Evolutionary conservation across 495 filamentous ascomycete species (phyloP).

Genomic region (Astrothelium macrocarpum): DNA sequence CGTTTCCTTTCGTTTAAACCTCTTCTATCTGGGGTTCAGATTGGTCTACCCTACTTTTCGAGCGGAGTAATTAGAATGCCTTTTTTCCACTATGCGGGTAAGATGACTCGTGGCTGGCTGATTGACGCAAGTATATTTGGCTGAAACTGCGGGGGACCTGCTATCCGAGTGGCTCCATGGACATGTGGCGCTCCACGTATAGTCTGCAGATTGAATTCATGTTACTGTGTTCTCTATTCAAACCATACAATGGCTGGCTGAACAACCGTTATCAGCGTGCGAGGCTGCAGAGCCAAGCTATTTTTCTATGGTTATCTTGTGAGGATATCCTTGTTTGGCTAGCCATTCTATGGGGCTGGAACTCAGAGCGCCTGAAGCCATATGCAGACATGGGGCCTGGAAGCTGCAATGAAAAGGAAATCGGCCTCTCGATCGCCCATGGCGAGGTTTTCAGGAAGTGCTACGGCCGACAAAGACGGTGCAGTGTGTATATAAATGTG

Average conservation of each 20-base stretch:
- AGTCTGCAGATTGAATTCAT: background rate
- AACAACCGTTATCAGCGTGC: background rate
- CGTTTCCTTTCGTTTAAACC: background rate
- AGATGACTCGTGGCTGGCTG: background rate
- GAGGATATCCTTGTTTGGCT: background rate
- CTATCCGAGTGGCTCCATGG: background rate
- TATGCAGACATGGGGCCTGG: background rate
- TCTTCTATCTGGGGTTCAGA: background rate
- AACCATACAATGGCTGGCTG: background rate
- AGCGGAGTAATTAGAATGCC: background rate
- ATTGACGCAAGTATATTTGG: slow-evolving; percentile 2
- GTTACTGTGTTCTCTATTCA: background rate
- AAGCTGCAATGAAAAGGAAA: background rate
- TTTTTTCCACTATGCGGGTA: background rate
- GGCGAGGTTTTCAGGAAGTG: background rate
- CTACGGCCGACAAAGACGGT: background rate
- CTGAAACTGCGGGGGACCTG: background rate
- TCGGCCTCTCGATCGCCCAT: background rate
- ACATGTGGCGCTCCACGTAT: background rate
- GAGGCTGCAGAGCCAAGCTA: background rate
- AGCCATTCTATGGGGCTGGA: background rate
- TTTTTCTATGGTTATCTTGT: background rate
- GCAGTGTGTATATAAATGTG: background rate
- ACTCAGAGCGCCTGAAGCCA: background rate
- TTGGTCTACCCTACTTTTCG: background rate